Percentiles rank a stretch among this genome's conserved stretches.
Evolutionary conservation across 164 flowering plant species (phyloP).

Genomic region (Malania oleifera): DNA sequence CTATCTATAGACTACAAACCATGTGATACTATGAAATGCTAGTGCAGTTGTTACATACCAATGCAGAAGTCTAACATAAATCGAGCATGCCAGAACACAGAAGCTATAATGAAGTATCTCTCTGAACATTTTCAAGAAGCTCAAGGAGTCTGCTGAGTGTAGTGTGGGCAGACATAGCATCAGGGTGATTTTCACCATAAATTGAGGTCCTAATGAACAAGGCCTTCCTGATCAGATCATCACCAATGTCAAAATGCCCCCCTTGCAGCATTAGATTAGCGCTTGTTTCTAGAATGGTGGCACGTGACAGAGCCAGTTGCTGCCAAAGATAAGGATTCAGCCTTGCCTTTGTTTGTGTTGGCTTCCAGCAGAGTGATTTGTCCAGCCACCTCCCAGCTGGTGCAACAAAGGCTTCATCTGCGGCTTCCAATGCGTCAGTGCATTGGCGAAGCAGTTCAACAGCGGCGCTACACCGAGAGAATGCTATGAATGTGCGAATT

Average conservation of each 20-base stretch:
- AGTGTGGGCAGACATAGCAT: slow-evolving; percentile 64
- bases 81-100: too few species aligned
- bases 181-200: slow-evolving; percentile 81
- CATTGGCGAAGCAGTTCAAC: slow-evolving; percentile 76
- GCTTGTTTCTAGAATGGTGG: slow-evolving; percentile 84
- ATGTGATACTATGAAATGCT: too few species aligned
- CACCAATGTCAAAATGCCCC: slow-evolving; percentile 82
- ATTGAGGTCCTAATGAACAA: slow-evolving; percentile 80
- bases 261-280: slow-evolving; percentile 87
- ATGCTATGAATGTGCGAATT: slow-evolving; percentile 58
- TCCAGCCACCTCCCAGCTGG: slow-evolving; percentile 85
- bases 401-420: slow-evolving; percentile 76
- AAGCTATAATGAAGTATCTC: too few species aligned
- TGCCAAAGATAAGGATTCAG: slow-evolving; percentile 87
- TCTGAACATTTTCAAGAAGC: slow-evolving; percentile 60
- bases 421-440: slow-evolving; percentile 74
- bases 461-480: slow-evolving; percentile 74
- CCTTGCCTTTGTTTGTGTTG: slow-evolving; percentile 72
- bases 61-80: too few species aligned
- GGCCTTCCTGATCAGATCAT: slow-evolving; percentile 76
- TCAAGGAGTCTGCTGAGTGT: slow-evolving; percentile 72
- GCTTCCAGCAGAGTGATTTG: slow-evolving; percentile 73
- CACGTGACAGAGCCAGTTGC: slow-evolving; percentile 72
- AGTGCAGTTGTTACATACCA: too few species aligned
- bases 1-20: too few species aligned